These are phyloP conservation scores for Polyporus arcularius DNA, from an alignment of 768 basidiomycete genomes.

Conservation along the genomic window DNA sequence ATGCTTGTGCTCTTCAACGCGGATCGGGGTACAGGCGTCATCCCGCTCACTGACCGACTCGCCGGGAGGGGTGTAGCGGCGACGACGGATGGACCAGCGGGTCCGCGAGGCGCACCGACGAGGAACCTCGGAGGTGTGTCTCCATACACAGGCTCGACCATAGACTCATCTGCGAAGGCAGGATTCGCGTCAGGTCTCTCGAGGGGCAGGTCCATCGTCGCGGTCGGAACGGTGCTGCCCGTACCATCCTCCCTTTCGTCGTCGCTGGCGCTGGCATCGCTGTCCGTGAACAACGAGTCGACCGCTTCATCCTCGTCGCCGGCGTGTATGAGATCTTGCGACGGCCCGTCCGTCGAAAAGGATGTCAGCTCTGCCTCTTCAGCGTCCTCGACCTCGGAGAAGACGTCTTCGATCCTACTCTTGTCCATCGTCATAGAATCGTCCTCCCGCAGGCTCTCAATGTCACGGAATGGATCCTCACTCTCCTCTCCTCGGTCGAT, in stretches of 20 bases:
- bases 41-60: constrained; percentile 11
- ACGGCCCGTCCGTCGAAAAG: constrained; percentile 68
- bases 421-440: constrained; percentile 19
- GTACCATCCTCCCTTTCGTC: constrained; percentile 38
- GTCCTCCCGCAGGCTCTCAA: constrained; percentile 79
- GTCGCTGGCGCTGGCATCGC: constrained; percentile 39
- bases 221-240: constrained; percentile 22
- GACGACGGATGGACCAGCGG: background rate
- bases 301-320: constrained; percentile 28
- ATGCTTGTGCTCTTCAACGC: constrained; percentile 45
- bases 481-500: constrained; percentile 51
- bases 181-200: background rate
- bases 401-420: constrained; percentile 48
- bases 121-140: constrained; percentile 27
- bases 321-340: constrained; percentile 53
- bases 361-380: constrained; percentile 70
- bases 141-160: constrained; percentile 20
- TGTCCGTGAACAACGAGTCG: constrained; percentile 27
- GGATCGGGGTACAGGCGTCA: constrained; percentile 38
- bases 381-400: constrained; percentile 54
- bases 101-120: constrained; percentile 5
- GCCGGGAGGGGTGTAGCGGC: constrained; percentile 16
- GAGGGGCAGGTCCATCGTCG: constrained; percentile 17
- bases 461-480: constrained; percentile 90
- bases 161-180: constrained; percentile 7